Conservation (phyloP, 257 asterid species). For the Plantago major region DNA sequence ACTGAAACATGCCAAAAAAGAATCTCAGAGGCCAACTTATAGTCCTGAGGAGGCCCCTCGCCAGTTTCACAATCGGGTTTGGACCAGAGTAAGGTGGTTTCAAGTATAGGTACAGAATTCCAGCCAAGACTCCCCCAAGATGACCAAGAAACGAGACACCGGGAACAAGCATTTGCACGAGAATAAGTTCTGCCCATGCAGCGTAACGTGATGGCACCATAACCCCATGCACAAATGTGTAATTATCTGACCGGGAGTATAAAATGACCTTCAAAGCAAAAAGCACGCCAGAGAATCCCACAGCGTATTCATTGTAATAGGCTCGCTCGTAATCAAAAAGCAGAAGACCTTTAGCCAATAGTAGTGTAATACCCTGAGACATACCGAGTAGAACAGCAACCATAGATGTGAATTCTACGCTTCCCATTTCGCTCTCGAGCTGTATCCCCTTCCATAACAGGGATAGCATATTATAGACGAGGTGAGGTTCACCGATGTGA, state of each 20-base stretch:
- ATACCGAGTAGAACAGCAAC: constrained; percentile 57
- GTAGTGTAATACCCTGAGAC: constrained; percentile 79
- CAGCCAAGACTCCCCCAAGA: constrained; percentile 89
- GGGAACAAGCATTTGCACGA: constrained; percentile 82
- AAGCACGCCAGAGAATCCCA: constrained; percentile 92
- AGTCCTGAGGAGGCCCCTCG: constrained; percentile 33
- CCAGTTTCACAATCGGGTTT: constrained; percentile 35
- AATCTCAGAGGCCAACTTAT: constrained; percentile 60
- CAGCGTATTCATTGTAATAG: constrained; percentile 71
- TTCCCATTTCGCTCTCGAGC: constrained; percentile 77
- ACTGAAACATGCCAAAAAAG: constrained; percentile 22
- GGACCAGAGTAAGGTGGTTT: constrained; percentile 40
- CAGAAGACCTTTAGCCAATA: constrained; percentile 62
- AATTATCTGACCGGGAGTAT: constrained; percentile 59
- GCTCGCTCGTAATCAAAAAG: constrained; percentile 54
- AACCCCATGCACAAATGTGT: constrained; percentile 62
- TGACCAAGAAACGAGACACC: constrained; percentile 92
- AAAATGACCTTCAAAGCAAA: constrained; percentile 92
- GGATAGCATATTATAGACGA: constrained; percentile 85
- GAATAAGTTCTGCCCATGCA: constrained; percentile 93
- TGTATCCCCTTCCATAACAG: constrained; percentile 92
- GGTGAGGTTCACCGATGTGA: constrained; percentile 78
- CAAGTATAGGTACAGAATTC: constrained; percentile 48
- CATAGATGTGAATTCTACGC: constrained; percentile 70
- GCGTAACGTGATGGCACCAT: constrained; percentile 81